A percentile compares a stretch with the other conserved stretches of the same genome.
Conservation (phyloP, 257 asterid genomes). For the Knoxia roxburghii region DNA sequence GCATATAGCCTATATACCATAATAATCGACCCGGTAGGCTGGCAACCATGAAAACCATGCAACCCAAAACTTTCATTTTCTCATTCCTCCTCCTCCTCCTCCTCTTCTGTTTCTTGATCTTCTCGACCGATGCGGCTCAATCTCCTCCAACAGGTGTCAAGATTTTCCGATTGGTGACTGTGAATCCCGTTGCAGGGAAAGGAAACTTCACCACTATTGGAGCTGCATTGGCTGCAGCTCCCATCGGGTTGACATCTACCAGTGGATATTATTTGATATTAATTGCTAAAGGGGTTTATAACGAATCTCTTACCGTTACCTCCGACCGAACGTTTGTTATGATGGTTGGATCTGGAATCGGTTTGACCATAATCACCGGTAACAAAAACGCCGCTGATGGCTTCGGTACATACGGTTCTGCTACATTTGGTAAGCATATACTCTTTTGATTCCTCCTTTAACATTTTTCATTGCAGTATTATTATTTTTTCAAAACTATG, state of each 20-base stretch:
- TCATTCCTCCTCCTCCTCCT: background rate
- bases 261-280: constrained; percentile 53
- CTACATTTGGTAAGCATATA: constrained; percentile 46
- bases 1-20: too few relatives aligned
- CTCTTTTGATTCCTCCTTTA: too few relatives aligned
- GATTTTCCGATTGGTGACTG: constrained; percentile 41
- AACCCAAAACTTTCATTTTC: background rate
- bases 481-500: too few relatives aligned
- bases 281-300: constrained; percentile 50
- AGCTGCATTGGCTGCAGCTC: constrained; percentile 56
- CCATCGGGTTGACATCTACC: constrained; percentile 28
- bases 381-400: constrained; percentile 56
- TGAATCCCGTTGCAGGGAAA: constrained; percentile 41
- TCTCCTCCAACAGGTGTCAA: background rate
- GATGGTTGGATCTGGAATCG: constrained; percentile 72
- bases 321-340: constrained; percentile 46
- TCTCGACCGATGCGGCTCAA: background rate
- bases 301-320: constrained; percentile 46
- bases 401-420: constrained; percentile 64
- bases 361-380: constrained; percentile 57
- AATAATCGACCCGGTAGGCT: too few relatives aligned
- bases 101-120: constrained; percentile 19
- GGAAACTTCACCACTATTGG: constrained; percentile 46
- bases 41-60: constrained; percentile 11
- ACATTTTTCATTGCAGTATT: too few relatives aligned